These are phyloP conservation scores for Forsythia suspensa DNA, from an alignment of 257 asterid genomes.

Conservation along the genomic window DNA sequence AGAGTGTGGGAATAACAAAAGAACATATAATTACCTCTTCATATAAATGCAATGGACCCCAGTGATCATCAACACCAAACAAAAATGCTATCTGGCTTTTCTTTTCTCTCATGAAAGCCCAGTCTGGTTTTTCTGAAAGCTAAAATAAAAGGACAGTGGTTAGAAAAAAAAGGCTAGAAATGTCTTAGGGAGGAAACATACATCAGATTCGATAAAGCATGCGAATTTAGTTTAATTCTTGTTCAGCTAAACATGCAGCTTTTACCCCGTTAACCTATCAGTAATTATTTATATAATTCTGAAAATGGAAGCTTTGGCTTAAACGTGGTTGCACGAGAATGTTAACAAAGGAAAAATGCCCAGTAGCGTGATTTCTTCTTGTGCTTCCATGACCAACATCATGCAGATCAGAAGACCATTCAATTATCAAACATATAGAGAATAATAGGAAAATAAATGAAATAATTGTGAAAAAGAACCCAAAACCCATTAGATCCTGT, in stretches of 20 bases:
- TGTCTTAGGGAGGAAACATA: background rate
- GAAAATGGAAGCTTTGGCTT: background rate
- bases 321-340: background rate
- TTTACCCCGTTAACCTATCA: background rate
- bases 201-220: background rate
- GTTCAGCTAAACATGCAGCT: background rate
- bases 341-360: too few relatives aligned
- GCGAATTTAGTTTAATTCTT: background rate
- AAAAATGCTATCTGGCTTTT: constrained; percentile 62
- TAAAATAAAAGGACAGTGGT: constrained; percentile 22
- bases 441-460: background rate
- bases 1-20: background rate
- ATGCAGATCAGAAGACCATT: background rate
- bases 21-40: constrained; percentile 66
- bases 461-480: background rate
- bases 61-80: constrained; percentile 84
- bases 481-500: background rate
- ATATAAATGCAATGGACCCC: constrained; percentile 83
- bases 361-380: background rate
- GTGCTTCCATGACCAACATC: background rate
- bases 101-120: constrained; percentile 63
- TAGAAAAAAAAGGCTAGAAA: constrained; percentile 2
- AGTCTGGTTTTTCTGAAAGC: constrained; percentile 72
- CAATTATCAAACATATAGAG: background rate
- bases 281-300: background rate